A percentile compares a stretch with the other conserved stretches of the same genome.
Evolutionary conservation across 1,284 basidiomycete species (phyloP).

Genomic region (Ceraceosorus guamensis): DNA sequence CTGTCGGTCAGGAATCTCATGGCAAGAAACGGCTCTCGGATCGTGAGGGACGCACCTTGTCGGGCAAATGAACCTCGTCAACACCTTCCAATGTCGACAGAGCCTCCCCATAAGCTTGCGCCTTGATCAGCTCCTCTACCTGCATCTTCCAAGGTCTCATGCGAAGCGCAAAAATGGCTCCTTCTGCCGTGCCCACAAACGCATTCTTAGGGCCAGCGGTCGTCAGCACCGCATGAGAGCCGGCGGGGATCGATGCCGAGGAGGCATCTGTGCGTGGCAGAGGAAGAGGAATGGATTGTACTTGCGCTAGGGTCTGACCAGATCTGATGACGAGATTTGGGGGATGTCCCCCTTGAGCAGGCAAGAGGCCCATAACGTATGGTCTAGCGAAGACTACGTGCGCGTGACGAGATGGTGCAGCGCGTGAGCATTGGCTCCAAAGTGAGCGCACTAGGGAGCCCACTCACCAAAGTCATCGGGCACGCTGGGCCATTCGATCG

Average conservation of each 20-base stretch:
- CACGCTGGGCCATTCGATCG: conserved; percentile 68
- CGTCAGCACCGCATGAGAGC: conserved; percentile 20
- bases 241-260: not conserved
- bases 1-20: not conserved
- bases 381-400: conserved; percentile 70
- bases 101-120: conserved; percentile 70
- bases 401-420: too few relatives aligned
- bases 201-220: conserved; percentile 24
- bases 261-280: conserved; percentile 9
- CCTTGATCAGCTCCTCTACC: conserved; percentile 71
- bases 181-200: conserved; percentile 20
- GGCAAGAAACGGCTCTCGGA: not conserved
- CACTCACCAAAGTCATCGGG: conserved; percentile 70
- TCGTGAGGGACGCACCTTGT: not conserved
- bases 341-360: conserved; percentile 8
- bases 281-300: conserved; percentile 33
- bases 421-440: conserved; percentile 1
- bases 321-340: conserved; percentile 33
- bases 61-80: conserved; percentile 50
- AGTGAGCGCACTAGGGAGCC: not conserved
- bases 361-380: conserved; percentile 61
- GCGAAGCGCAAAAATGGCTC: conserved; percentile 62
- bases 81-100: conserved; percentile 69
- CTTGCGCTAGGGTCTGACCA: conserved; percentile 25
- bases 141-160: conserved; percentile 72